Evolutionary conservation across 805 yeast species (phyloP), one percentile per base, ranked within the genome.

Genomic region (Candida caryicola): DNA sequence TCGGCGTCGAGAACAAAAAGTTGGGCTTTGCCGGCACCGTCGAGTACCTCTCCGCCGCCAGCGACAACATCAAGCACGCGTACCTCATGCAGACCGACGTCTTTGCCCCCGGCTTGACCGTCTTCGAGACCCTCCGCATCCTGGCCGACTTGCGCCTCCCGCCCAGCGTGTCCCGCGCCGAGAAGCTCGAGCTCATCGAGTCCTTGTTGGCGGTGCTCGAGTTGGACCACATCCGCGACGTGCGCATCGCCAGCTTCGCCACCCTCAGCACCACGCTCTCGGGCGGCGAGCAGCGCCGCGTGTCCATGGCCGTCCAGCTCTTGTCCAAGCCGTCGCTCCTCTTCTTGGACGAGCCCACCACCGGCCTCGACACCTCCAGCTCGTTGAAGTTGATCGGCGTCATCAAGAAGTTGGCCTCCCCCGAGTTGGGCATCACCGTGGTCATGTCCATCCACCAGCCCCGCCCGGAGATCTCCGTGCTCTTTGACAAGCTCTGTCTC

Each of bases 261-360:
- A 62, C 65, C 3, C 73, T 72, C 37, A 73, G 73, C 40, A 64
- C 71, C 9, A 87, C 85, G 17, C 62, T 87, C 4, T 83, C 91
- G 3, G 96, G 96, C 12, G 95, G 96, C 23, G 95, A 87, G 53
- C 82, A 81, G 51, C 59, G 95, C 51, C 61, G 95, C 41, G 71
- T 85, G 3, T 81, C 90, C 31, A 74, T 87, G 26, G 95, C 87
- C 0, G 76, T 86, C 13, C 95, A 87, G 55, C 63, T 87, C 53
- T 66, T 87, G 33, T 76, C 85, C 4, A 83, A 80, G 46, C 95
- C 95, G 0, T 77, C 89, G 0, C 64, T 87, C 2, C 59, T 88
- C 43, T 86, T 86, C 50, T 60, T 87, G 30, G 96, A 87, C 57
- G 95, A 87, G 50, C 95, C 95, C 4, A 87, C 95, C 1, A 86